Conservation (phyloP, 371 early-diverging fungal species). For the Fennellomyces sp. region DNA sequence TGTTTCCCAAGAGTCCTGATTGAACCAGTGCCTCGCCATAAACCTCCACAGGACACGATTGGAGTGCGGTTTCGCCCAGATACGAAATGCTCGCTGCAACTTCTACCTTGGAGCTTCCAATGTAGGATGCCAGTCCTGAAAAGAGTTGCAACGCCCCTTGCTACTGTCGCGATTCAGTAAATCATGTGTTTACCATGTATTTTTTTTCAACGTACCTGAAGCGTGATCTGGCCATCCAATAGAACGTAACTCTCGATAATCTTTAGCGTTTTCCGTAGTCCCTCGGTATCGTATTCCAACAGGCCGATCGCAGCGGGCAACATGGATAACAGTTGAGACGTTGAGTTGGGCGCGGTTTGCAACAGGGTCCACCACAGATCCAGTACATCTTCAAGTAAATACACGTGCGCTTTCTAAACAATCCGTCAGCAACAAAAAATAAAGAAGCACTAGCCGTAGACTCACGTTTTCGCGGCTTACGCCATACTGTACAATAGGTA, state of each 20-base stretch:
- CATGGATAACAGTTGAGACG: slow-evolving; percentile 62
- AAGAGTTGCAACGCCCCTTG: slow-evolving; percentile 52
- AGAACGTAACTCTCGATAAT: slow-evolving; percentile 83
- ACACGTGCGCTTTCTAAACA: slow-evolving; percentile 74
- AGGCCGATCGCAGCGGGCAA: slow-evolving; percentile 64
- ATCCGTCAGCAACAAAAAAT: background rate
- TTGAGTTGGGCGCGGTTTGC: slow-evolving; percentile 62
- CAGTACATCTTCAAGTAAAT: slow-evolving; percentile 85
- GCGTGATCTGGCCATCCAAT: slow-evolving; percentile 55
- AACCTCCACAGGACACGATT: slow-evolving; percentile 51
- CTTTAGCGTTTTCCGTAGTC: slow-evolving; percentile 70
- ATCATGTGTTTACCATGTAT: background rate
- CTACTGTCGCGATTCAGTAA: slow-evolving; percentile 15
- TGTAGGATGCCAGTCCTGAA: slow-evolving; percentile 51
- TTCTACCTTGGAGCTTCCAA: slow-evolving; percentile 62
- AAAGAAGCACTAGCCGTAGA: background rate
- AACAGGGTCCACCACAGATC: slow-evolving; percentile 85
- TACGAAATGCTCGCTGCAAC: slow-evolving; percentile 67
- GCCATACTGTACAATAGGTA: slow-evolving; percentile 77
- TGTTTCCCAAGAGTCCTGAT: slow-evolving; percentile 55
- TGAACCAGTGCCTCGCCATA: slow-evolving; percentile 55
- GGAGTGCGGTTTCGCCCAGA: slow-evolving; percentile 60
- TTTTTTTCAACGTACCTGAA: slow-evolving; percentile 36
- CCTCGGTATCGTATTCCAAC: slow-evolving; percentile 78
- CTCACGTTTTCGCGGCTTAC: slow-evolving; percentile 59